Conservation (phyloP, 1,139 yeast genomes). For the Kodamaea sp. region DNA sequence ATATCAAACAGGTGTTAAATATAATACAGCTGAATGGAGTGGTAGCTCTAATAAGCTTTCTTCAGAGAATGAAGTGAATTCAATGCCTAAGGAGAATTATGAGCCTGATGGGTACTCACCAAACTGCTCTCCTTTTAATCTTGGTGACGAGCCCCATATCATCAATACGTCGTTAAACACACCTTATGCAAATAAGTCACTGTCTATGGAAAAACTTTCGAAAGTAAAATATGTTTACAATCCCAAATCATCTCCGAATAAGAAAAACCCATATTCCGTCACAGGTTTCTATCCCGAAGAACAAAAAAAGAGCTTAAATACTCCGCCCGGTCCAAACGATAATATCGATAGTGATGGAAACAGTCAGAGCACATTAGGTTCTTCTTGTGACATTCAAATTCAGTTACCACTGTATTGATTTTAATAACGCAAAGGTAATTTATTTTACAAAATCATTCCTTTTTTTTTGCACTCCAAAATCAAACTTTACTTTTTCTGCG, state of each 20-base stretch:
- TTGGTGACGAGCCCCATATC: too few species aligned
- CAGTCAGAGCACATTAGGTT: slow-evolving; percentile 8
- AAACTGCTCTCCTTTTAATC: background rate
- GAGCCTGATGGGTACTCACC: background rate
- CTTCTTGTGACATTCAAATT: slow-evolving; percentile 14
- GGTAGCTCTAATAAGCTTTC: too few species aligned
- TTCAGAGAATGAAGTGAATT: too few species aligned
- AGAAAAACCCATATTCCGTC: slow-evolving; percentile 8
- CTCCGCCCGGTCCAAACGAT: background rate
- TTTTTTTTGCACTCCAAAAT: too few species aligned
- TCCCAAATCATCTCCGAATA: slow-evolving; percentile 5
- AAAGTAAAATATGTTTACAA: slow-evolving; percentile 6
- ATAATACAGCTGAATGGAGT: too few species aligned
- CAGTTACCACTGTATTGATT: slow-evolving; percentile 7
- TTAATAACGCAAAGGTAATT: too few species aligned
- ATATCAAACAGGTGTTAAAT: too few species aligned
- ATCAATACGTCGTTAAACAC: too few species aligned
- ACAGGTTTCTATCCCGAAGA: slow-evolving; percentile 11
- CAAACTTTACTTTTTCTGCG: too few species aligned
- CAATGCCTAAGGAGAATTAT: background rate
- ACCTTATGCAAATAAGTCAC: too few species aligned
- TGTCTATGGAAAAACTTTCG: background rate
- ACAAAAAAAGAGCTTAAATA: background rate
- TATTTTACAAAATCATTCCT: too few species aligned
- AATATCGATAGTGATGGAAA: slow-evolving; percentile 3